Base-by-base conservation (phyloP, 139 green algal genomes). In the Monoraphidium neglectum region DNA sequence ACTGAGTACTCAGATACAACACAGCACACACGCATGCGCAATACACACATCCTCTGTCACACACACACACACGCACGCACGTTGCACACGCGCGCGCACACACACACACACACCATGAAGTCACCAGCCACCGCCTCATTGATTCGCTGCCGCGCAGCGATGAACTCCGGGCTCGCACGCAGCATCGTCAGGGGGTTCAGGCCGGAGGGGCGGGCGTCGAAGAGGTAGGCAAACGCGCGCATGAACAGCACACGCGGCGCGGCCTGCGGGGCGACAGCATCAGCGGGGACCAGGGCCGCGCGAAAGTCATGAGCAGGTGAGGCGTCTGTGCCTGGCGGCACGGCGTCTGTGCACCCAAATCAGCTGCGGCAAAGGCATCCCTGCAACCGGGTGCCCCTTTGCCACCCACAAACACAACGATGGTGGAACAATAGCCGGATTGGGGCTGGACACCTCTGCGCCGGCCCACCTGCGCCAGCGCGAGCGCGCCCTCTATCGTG, bases 231-330 rank as follows among this genome's bases (percentile, higher is more conserved):
- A 57, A 96, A 96, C 16, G 83, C 78, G 43, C 88, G 89, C 85
- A 91, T 92, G 80, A 91, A 91, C 32, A 94, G 68, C 56, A 96
- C 77, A 28, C 90, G 86, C 1, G 90, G 92, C 2, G 83, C 74
- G 46, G 67, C 80, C 61, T 84, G 64, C 2, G 63, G 43, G 43
- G n/a, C n/a, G n/a, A n/a, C n/a, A n/a, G n/a, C n/a, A n/a, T n/a
- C n/a, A n/a, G n/a, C n/a, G n/a, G n/a, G n/a, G n/a, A n/a, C n/a
- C n/a, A n/a, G n/a, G n/a, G n/a, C n/a, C n/a, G n/a, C n/a, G n/a
- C n/a, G n/a, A n/a, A 68, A 35, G 16, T 35, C 61, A 15, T 23
- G 21, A 16, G n/a, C 61, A 68, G 21, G 63, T 70, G 28, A 38
- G 36, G 8, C 47, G 63, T 6, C 12, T 70, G 36, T 38, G 28